Base-by-base conservation (phyloP, 345 rosid species). In the Abelmoschus esculentus region DNA sequence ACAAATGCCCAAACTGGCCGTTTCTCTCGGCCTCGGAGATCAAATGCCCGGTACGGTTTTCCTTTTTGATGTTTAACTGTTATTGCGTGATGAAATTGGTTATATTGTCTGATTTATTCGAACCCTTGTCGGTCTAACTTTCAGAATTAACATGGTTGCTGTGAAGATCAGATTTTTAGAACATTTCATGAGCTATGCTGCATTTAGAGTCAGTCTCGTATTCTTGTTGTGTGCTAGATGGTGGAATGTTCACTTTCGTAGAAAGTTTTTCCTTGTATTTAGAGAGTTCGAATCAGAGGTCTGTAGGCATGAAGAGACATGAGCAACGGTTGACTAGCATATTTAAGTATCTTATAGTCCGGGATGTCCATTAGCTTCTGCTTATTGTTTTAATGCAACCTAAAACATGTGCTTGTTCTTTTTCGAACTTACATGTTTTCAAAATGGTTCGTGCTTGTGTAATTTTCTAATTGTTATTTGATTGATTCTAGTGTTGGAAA, bases 1-100 rank as follows among this genome's bases (percentile, higher is more conserved):
- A 81, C 99, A 95, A 86, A 91, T 95, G 99, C 99, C 99, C 2
- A 95, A 87, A 79, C 96, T 95, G 65, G 99, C 99, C 4, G 82
- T 95, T 66, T 95, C 90, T 0, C 96, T 95, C 72, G 99, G 98
- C 18, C 77, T 95, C 76, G 96, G 91, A 72, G 91, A 84, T 77
- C 77, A 88, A 84, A 92, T 91, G 98, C 96, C 98, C 50, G 99
- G 99, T 95, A 91, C 77, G 72, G 8, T 54, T 54, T 54, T 8
- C 44, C 44, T 40, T 40, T 40, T 40, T 8, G 44, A 40, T 40
- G 44, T 40, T 40, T 40, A 40, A 40, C 1, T 40, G 26, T 22
- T 22, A 22, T 22, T 0, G 26, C 1, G 44, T 40, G 42, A 38
- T 7, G 42, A 38, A 6, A 38, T 6, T 38, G 49, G 8, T 61